Percentiles rank a stretch among this genome's conserved stretches.
Conservation (phyloP, 2,329 filamentous ascomycete genomes). For the Rosellinia necatrix region DNA sequence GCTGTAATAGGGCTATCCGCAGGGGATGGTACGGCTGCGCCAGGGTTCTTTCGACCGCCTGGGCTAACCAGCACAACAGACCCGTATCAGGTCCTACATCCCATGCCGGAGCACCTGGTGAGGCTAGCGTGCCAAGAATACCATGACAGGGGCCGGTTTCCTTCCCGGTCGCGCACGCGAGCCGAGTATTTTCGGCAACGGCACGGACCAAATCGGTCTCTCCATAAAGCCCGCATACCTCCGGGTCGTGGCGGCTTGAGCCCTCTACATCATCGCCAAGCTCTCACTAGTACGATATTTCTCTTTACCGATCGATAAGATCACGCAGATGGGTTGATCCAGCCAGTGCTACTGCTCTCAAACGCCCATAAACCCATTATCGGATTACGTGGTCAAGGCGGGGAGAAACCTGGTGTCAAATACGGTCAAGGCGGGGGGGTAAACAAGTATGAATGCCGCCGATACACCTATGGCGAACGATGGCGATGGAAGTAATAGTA, state of each 20-base stretch:
- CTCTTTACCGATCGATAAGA: not conserved
- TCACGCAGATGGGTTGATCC: not conserved
- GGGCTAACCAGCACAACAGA: too few species aligned
- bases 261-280: too few species aligned
- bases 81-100: too few species aligned
- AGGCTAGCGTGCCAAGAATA: constrained; percentile 3
- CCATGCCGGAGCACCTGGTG: too few species aligned
- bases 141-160: constrained; percentile 1
- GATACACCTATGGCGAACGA: constrained; percentile 7
- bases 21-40: too few species aligned
- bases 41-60: too few species aligned
- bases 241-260: constrained; percentile 3
- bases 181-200: constrained; percentile 14
- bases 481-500: constrained; percentile 5
- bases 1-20: too few species aligned
- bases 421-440: not conserved
- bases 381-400: not conserved
- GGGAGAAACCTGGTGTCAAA: not conserved
- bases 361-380: not conserved
- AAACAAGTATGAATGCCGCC: constrained; percentile 2
- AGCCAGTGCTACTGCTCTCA: not conserved
- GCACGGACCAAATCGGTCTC: constrained; percentile 4
- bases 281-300: not conserved
- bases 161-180: constrained; percentile 7
- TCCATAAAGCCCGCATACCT: constrained; percentile 13